phyloP scores from a whole-genome alignment of 2,329 filamentous ascomycete species.

The Lachnellula hyalina region DNA sequence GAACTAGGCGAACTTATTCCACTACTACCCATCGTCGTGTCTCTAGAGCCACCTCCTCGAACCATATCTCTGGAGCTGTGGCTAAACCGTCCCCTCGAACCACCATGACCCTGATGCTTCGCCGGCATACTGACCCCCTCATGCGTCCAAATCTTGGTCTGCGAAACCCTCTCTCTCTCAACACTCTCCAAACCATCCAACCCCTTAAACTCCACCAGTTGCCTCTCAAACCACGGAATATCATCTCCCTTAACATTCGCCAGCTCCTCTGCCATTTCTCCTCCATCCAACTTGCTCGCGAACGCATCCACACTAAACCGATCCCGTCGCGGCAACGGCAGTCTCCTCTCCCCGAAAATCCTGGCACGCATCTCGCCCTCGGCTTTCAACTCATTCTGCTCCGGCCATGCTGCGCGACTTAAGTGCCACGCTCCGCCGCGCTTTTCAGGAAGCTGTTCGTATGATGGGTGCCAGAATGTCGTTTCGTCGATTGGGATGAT shows the following conservation, averaged over 20 bases:
- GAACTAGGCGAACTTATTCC: background rate
- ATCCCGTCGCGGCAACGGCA: slow-evolving; percentile 10
- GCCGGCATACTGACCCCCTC: background rate
- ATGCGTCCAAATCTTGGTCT: slow-evolving; percentile 1
- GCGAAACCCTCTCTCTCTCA: background rate
- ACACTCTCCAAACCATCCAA: slow-evolving; percentile 1
- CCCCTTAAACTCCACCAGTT: background rate
- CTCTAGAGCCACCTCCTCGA: too few species aligned
- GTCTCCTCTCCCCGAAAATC: slow-evolving; percentile 1
- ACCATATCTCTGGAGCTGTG: background rate
- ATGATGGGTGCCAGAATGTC: slow-evolving; percentile 3
- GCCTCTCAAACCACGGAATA: slow-evolving; percentile 7
- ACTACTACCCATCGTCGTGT: too few species aligned
- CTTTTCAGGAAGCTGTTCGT: background rate
- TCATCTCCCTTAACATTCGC: background rate
- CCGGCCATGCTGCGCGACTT: slow-evolving; percentile 8
- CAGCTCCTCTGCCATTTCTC: background rate
- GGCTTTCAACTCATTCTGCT: slow-evolving; percentile 8
- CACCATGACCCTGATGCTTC: background rate
- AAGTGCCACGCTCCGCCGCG: background rate
- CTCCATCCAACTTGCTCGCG: background rate
- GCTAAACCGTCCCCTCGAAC: background rate
- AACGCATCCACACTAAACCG: slow-evolving; percentile 1
- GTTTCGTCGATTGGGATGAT: background rate
- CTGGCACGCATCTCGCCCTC: slow-evolving; percentile 7